These are phyloP conservation scores for Akanthomyces dipterigenus DNA, from an alignment of 2,329 filamentous ascomycete species.

Conservation along the genomic window DNA sequence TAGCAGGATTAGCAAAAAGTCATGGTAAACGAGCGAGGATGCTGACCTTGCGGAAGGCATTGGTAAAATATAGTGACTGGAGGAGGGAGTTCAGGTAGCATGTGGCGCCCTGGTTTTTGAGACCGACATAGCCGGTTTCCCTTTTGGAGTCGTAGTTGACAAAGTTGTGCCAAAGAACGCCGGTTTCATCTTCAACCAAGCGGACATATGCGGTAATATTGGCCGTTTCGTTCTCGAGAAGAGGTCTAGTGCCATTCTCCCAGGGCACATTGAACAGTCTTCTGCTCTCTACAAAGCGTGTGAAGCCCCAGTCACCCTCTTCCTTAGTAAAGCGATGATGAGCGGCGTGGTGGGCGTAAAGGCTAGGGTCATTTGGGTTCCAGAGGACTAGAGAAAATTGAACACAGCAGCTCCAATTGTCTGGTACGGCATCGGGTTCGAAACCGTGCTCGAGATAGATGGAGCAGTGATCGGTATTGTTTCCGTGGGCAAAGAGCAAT, in stretches of 20 bases:
- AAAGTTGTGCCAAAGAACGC: conserved; percentile 87
- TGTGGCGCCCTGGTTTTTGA: conserved; percentile 94
- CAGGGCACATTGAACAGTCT: conserved; percentile 75
- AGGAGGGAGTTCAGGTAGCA: conserved; percentile 82
- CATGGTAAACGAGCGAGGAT: not conserved
- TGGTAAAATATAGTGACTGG: conserved; percentile 80
- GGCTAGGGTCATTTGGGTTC: conserved; percentile 86
- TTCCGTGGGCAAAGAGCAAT: conserved; percentile 90
- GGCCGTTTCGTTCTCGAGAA: conserved; percentile 69
- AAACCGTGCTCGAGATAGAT: conserved; percentile 96
- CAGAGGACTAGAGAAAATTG: conserved; percentile 92
- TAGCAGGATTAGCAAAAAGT: conserved; percentile 28
- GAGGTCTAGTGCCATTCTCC: conserved; percentile 61
- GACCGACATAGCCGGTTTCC: conserved; percentile 91
- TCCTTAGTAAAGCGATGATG: conserved; percentile 94
- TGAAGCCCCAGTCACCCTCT: conserved; percentile 98
- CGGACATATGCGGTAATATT: conserved; percentile 80
- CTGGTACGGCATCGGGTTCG: conserved; percentile 65
- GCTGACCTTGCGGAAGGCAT: conserved; percentile 81
- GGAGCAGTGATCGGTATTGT: conserved; percentile 87
- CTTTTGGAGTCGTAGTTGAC: conserved; percentile 98
- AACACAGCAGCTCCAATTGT: conserved; percentile 94
- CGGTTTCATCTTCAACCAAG: conserved; percentile 79
- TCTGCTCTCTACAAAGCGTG: conserved; percentile 84
- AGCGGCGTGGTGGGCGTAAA: conserved; percentile 75